phyloP scores from a whole-genome alignment of 2,329 filamentous ascomycete genomes.

The Cercospora zeae-maydis region DNA sequence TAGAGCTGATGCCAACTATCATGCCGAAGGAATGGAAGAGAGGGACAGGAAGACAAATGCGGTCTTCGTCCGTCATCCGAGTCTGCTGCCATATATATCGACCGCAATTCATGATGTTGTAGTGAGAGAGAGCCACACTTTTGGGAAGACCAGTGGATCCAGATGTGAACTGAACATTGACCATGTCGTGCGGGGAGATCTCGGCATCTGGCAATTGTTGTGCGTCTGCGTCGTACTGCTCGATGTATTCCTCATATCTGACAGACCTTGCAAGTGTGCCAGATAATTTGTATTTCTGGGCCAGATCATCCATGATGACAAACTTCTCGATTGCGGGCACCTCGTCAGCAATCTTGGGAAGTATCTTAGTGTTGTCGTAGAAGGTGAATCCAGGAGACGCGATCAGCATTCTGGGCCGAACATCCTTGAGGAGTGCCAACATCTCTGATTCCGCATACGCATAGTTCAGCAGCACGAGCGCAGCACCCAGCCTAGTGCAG shows the following conservation, averaged over 20 bases:
- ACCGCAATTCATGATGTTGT: conserved; percentile 33
- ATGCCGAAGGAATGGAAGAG: conserved; percentile 85
- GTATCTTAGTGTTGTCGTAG: conserved; percentile 57
- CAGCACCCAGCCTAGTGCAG: conserved; percentile 31
- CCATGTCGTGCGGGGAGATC: conserved; percentile 32
- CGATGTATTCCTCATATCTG: conserved; percentile 28
- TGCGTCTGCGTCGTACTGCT: conserved; percentile 19
- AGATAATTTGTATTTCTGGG: conserved; percentile 25
- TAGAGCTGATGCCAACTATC: conserved; percentile 45
- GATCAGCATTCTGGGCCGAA: conserved; percentile 67
- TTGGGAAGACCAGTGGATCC: conserved; percentile 69
- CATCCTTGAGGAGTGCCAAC: conserved; percentile 63
- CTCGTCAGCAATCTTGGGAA: conserved; percentile 47
- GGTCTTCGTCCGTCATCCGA: conserved; percentile 50
- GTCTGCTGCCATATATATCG: conserved; percentile 31
- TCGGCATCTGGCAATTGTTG: conserved; percentile 22
- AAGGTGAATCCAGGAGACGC: conserved; percentile 62
- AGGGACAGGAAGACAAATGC: conserved; percentile 76
- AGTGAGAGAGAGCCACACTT: conserved; percentile 60
- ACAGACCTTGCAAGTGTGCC: conserved; percentile 20
- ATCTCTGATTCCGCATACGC: conserved; percentile 69
- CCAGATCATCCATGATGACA: conserved; percentile 47
- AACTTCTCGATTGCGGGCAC: conserved; percentile 47
- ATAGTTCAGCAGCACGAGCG: conserved; percentile 68
- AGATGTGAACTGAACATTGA: conserved; percentile 56